phyloP scores from a whole-genome alignment of 2,329 filamentous ascomycete species.

The Alternaria sp. region DNA sequence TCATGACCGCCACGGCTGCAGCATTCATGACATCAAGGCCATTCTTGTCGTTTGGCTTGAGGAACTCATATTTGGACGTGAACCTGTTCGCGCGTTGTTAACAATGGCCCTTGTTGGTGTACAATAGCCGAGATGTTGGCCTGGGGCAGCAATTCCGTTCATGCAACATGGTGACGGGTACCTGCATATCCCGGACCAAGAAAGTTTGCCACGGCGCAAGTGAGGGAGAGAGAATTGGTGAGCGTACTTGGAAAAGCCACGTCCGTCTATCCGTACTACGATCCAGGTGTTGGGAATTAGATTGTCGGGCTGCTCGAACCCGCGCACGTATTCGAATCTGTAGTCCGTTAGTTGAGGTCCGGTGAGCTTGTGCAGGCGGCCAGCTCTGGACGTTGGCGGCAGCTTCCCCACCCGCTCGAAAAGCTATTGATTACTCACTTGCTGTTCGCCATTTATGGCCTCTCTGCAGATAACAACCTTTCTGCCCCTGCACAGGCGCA shows the following conservation, averaged over 20 bases:
- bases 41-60: conserved; percentile 89
- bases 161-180: conserved; percentile 20
- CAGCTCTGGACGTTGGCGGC: neutral
- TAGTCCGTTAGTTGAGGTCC: conserved; percentile 19
- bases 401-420: conserved; percentile 12
- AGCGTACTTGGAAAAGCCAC: conserved; percentile 87
- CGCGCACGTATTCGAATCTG: conserved; percentile 93
- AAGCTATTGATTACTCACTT: conserved; percentile 21
- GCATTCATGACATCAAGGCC: conserved; percentile 94
- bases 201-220: conserved; percentile 2
- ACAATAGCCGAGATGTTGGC: conserved; percentile 8
- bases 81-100: conserved; percentile 61
- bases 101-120: neutral
- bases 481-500: conserved; percentile 1
- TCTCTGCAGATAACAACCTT: neutral
- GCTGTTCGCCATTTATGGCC: conserved; percentile 32
- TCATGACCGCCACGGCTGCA: conserved; percentile 83
- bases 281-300: conserved; percentile 94
- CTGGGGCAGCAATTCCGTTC: conserved; percentile 8
- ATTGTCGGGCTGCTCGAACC: conserved; percentile 81
- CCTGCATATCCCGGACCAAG: conserved; percentile 22
- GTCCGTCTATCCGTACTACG: conserved; percentile 89
- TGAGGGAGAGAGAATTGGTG: conserved; percentile 8
- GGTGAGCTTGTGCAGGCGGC: conserved; percentile 4
- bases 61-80: conserved; percentile 80